Evolutionary conservation across 177 flowering plant species (phyloP).

Genomic region (Telopea speciosissima): DNA sequence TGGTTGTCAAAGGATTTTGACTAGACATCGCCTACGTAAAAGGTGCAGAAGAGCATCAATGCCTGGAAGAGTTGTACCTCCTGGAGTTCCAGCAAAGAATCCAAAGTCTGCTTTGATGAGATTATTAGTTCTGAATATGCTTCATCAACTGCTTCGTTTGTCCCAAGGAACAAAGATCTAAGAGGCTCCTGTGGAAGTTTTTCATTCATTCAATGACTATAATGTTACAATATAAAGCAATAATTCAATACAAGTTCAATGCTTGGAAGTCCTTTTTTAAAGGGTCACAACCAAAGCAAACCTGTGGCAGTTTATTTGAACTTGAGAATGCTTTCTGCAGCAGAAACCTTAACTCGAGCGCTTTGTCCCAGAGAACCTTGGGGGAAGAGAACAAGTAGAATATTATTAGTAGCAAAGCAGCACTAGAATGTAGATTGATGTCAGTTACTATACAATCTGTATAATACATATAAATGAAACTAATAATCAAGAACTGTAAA

Average conservation of each 20-base stretch:
- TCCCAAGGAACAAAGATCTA: slow-evolving; percentile 51
- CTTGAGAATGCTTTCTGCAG: slow-evolving; percentile 74
- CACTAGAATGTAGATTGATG: background rate
- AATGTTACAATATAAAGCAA: background rate
- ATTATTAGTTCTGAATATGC: slow-evolving; percentile 63
- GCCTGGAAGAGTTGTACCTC: slow-evolving; percentile 40
- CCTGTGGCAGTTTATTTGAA: slow-evolving; percentile 86
- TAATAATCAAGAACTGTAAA: background rate
- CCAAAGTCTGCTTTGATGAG: slow-evolving; percentile 59
- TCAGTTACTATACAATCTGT: background rate
- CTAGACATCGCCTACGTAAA: no score
- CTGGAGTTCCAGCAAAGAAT: slow-evolving; percentile 63
- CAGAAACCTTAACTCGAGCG: slow-evolving; percentile 71
- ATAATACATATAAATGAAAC: background rate
- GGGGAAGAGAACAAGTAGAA: slow-evolving; percentile 4
- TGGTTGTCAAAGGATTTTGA: no score
- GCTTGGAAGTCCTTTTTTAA: background rate
- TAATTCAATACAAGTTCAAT: background rate
- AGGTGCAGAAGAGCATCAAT: background rate
- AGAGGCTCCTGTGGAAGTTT: slow-evolving; percentile 53
- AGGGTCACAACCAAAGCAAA: slow-evolving; percentile 15
- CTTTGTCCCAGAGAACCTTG: slow-evolving; percentile 87
- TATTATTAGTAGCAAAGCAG: background rate
- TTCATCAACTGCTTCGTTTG: slow-evolving; percentile 34
- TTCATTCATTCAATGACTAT: background rate